Base-by-base conservation (phyloP, 495 filamentous ascomycete species). In the Penicillium samsonianum region DNA sequence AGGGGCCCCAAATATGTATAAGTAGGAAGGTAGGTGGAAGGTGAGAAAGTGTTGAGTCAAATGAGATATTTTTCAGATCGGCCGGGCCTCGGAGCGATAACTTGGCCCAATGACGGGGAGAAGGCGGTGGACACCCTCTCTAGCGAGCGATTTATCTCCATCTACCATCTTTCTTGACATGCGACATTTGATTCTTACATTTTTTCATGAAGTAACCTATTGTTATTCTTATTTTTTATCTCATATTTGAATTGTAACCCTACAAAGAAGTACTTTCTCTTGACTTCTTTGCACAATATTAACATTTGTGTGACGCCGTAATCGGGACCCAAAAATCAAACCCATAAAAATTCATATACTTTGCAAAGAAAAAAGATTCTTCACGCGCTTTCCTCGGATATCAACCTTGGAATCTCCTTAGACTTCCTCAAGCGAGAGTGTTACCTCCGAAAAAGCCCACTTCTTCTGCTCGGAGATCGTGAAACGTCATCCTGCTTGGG, bases 41-140 rank as follows among this genome's bases (percentile, higher is more conserved):
- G 58, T 35, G 61, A 66, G 59, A 65, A 50, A 58, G 51, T 46
- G 51, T 38, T 46, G 47, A 63, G 59, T 50, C 53, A 47, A 33
- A 14, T 52, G 48, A 54, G 53, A 63, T 63, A 65, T 63, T 67
- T 67, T 67, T 57, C 49, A 62, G 67, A 67, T 64, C 62, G 69
- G 66, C 67, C 59, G 67, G 59, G 35, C 53, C 45, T 71, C 66
- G 63, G 63, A 63, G 66, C 61, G 62, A 57, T 58, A 50, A 63
- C 44, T 57, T 19, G 53, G 33, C 46, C 60, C 37, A 59, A 62
- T 55, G 37, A 52, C 33, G 30, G 59, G 43, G 51, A 23, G 51
- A 53, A 55, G 60, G 59, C 53, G 60, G 55, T 65, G 53, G 60
- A 35, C 22, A 28, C 20, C 31, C 31, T 37, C 31, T 22, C 37